Conservation (phyloP, 257 asterid genomes). For the Capsicum pubescens region DNA sequence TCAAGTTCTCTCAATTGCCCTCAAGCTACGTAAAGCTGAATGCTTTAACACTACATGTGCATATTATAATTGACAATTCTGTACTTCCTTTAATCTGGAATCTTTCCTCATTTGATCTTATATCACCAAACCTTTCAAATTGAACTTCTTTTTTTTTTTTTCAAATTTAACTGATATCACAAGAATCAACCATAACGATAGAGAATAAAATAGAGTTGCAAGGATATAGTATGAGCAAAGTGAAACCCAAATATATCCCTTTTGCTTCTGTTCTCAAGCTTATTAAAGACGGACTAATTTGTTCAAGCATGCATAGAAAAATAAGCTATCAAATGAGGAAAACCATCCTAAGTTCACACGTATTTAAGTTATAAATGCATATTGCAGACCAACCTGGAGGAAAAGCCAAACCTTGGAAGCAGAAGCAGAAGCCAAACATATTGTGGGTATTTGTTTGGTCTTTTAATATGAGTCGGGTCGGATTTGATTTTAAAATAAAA, state of each 20-base stretch:
- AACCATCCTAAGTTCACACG: background rate
- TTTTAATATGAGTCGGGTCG: too few relatives aligned
- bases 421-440: too few relatives aligned
- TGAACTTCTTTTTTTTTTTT: slow-evolving; percentile 1
- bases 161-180: slow-evolving; percentile 13
- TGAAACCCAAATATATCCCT: slow-evolving; percentile 8
- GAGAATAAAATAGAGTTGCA: background rate
- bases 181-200: background rate
- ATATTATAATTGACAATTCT: background rate
- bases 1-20: slow-evolving; percentile 3
- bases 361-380: slow-evolving; percentile 1
- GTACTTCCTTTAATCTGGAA: background rate
- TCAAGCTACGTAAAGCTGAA: background rate
- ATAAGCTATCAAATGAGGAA: background rate
- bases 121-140: slow-evolving; percentile 3
- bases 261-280: slow-evolving; percentile 19
- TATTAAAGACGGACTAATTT: background rate
- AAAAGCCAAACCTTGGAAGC: slow-evolving; percentile 85
- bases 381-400: slow-evolving; percentile 81
- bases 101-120: slow-evolving; percentile 10
- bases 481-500: too few relatives aligned
- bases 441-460: too few relatives aligned
- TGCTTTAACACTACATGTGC: slow-evolving; percentile 8
- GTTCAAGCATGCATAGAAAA: background rate
- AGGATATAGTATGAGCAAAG: slow-evolving; percentile 16